Conservation (phyloP, 352 stramenopile genomes). For the Globisporangium irregulare region DNA sequence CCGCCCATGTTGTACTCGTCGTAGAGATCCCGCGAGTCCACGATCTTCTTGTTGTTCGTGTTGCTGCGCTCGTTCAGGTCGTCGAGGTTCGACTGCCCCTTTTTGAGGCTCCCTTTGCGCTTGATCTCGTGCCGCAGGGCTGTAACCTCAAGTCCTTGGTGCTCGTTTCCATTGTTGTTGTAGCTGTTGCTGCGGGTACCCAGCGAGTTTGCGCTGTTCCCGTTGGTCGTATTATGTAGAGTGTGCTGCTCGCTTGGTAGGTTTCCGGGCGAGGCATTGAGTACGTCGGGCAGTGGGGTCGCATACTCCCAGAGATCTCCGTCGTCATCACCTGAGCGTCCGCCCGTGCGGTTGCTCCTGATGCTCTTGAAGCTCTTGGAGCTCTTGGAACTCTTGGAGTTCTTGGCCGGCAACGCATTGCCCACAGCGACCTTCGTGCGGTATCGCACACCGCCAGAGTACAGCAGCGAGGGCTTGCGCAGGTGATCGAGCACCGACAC, state of each 20-base stretch:
- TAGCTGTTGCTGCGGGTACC: not conserved
- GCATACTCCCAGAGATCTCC: conserved; percentile 12
- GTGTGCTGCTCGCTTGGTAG: not conserved
- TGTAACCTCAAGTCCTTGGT: not conserved
- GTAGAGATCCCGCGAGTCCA: conserved; percentile 7
- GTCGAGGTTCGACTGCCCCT: not conserved
- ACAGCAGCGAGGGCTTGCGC: conserved; percentile 3
- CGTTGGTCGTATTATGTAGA: not conserved
- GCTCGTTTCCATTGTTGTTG: not conserved
- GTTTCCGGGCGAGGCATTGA: not conserved
- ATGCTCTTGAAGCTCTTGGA: conserved; percentile 3
- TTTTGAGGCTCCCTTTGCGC: conserved; percentile 5
- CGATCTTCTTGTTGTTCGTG: not conserved
- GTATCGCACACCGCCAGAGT: not conserved
- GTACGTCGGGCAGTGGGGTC: not conserved
- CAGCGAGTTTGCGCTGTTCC: not conserved
- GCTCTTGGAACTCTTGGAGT: conserved; percentile 14
- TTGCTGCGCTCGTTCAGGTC: not conserved
- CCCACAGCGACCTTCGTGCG: conserved; percentile 13
- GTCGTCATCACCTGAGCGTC: conserved; percentile 5
- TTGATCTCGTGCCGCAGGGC: conserved; percentile 5
- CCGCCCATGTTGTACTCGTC: conserved; percentile 6
- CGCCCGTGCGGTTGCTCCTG: conserved; percentile 9
- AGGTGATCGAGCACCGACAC: conserved; percentile 12
- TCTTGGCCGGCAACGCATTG: not conserved